Conservation (phyloP, 2,329 filamentous ascomycete species). For the Capronia americana region DNA sequence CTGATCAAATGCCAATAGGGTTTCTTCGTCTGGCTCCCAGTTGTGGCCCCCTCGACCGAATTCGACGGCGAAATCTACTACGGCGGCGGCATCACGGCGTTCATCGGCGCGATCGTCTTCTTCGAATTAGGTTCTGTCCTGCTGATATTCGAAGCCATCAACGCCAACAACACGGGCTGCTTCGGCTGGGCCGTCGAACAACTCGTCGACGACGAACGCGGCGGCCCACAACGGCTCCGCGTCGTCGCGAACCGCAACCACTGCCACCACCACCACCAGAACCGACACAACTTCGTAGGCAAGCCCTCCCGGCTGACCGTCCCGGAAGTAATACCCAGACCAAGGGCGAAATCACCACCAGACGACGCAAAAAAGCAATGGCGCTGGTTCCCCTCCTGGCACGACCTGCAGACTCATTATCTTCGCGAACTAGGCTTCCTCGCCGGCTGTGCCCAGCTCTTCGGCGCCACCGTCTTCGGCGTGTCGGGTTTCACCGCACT, state of each 20-base stretch:
- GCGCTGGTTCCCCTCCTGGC: constrained; percentile 65
- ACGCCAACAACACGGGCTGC: constrained; percentile 68
- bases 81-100: constrained; percentile 67
- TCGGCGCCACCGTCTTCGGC: constrained; percentile 69
- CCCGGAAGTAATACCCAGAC: neutral
- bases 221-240: constrained; percentile 7
- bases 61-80: constrained; percentile 55
- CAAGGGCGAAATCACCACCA: neutral
- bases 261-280: constrained; percentile 36
- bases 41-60: constrained; percentile 53
- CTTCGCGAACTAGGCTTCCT: constrained; percentile 68
- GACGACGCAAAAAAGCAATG: constrained; percentile 47
- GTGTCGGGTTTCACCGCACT: constrained; percentile 67
- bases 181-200: constrained; percentile 72
- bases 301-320: constrained; percentile 36
- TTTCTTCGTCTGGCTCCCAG: constrained; percentile 66
- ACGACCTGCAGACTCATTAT: constrained; percentile 66
- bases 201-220: constrained; percentile 47
- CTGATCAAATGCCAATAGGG: constrained; percentile 15
- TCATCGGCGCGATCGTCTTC: constrained; percentile 72
- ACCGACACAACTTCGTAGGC: constrained; percentile 46
- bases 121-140: constrained; percentile 70
- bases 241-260: constrained; percentile 23
- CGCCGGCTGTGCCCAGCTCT: constrained; percentile 62
- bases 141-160: constrained; percentile 71